Percentiles rank a stretch among this genome's conserved stretches.
phyloP scores from a whole-genome alignment of 805 yeast species.

The Barnettozyma populi region DNA sequence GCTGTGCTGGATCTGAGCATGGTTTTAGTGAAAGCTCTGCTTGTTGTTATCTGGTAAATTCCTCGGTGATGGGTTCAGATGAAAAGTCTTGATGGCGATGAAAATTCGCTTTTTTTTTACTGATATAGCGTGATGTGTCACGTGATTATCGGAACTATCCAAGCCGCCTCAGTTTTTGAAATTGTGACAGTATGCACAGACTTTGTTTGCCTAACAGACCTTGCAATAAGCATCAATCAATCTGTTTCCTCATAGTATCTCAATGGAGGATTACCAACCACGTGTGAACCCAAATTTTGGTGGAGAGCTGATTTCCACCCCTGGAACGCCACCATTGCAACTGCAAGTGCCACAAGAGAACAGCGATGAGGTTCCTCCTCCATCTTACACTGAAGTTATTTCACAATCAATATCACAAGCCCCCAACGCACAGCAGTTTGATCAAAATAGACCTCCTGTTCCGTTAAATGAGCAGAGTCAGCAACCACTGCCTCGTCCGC shows the following conservation, averaged over 20 bases:
- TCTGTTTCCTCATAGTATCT: neutral
- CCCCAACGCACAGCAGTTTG: neutral
- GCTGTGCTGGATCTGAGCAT: neutral
- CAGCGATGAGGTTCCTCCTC: slow-evolving; percentile 28
- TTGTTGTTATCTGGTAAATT: neutral
- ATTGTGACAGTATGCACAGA: no score
- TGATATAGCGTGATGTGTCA: neutral
- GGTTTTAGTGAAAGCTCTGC: slow-evolving; percentile 1
- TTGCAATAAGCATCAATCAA: no score
- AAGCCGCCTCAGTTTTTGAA: no score
- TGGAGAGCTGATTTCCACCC: slow-evolving; percentile 2
- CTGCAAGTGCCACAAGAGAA: slow-evolving; percentile 9
- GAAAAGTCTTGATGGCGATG: neutral
- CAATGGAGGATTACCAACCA: slow-evolving; percentile 3
- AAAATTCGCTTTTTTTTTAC: no score
- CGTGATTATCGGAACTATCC: neutral
- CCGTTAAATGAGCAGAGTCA: neutral
- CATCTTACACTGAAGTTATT: slow-evolving; percentile 30
- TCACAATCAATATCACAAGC: neutral
- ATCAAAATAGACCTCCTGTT: neutral
- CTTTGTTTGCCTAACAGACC: no score
- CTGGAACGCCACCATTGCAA: neutral
- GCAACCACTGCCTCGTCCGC: neutral
- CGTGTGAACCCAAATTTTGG: neutral
- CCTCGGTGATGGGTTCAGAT: no score